Percentiles rank a stretch among this genome's conserved stretches.
Evolutionary conservation across 768 basidiomycete genomes (phyloP).

Genomic region (Trametes sanguinea): DNA sequence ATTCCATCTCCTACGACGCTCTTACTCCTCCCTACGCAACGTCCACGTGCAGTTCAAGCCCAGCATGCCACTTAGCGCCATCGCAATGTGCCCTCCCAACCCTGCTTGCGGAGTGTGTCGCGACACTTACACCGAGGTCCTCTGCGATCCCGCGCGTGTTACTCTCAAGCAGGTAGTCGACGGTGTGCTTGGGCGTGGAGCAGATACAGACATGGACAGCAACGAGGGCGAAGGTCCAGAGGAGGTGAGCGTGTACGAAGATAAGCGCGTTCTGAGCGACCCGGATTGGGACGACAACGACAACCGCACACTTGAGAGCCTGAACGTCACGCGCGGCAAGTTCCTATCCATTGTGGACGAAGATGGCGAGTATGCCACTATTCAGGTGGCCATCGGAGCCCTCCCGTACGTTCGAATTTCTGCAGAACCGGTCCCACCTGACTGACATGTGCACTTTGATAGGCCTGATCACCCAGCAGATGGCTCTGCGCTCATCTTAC

Average conservation of each 20-base stretch:
- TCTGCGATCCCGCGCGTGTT: constrained; percentile 70
- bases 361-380: constrained; percentile 71
- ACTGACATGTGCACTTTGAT: background rate
- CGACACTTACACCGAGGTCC: constrained; percentile 76
- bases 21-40: constrained; percentile 62
- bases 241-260: constrained; percentile 87
- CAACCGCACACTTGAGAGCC: constrained; percentile 75
- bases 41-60: constrained; percentile 83
- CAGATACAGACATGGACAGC: constrained; percentile 36
- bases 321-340: constrained; percentile 80
- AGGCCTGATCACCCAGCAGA: constrained; percentile 60
- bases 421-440: background rate
- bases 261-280: constrained; percentile 83
- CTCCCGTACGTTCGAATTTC: constrained; percentile 58
- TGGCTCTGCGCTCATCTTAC: constrained; percentile 60
- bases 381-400: constrained; percentile 66
- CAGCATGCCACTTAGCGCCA: constrained; percentile 72
- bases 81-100: constrained; percentile 69
- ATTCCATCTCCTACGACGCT: constrained; percentile 74
- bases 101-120: constrained; percentile 81
- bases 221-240: constrained; percentile 35
- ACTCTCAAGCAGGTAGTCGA: constrained; percentile 73
- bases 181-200: constrained; percentile 60
- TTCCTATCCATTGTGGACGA: constrained; percentile 91
- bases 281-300: constrained; percentile 94